A percentile compares a stretch with the other conserved stretches of the same genome.
Conservation (phyloP, 2,329 filamentous ascomycete species). For the Alternaria sp. region DNA sequence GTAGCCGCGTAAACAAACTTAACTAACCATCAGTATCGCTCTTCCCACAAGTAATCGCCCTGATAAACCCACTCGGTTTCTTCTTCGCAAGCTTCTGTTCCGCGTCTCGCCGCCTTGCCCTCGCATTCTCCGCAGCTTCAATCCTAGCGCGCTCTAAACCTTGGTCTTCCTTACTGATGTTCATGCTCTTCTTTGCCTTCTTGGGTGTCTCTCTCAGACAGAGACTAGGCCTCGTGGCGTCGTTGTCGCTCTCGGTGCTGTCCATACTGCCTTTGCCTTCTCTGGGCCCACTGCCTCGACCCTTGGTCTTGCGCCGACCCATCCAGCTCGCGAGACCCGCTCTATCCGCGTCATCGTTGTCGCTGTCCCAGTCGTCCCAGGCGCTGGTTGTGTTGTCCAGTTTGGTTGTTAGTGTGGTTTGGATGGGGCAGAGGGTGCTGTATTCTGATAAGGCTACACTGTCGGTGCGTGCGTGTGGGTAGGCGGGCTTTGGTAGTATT, state of each 20-base stretch:
- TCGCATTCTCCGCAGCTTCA: constrained; percentile 2
- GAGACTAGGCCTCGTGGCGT: constrained; percentile 4
- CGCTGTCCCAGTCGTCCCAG: constrained; percentile 48
- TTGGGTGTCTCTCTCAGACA: background rate
- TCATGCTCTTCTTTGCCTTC: background rate
- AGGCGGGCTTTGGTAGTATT: constrained; percentile 22
- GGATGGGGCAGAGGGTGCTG: constrained; percentile 31
- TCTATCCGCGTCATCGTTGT: constrained; percentile 38
- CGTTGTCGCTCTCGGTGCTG: constrained; percentile 14
- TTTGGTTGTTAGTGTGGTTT: constrained; percentile 19
- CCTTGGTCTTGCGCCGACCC: constrained; percentile 15
- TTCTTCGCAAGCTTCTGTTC: constrained; percentile 14
- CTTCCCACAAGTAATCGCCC: constrained; percentile 44
- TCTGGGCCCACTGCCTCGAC: constrained; percentile 5
- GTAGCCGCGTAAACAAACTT: background rate
- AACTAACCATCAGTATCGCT: constrained; percentile 5
- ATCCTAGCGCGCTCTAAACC: background rate
- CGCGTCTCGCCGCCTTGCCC: constrained; percentile 5
- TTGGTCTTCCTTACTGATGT: constrained; percentile 13
- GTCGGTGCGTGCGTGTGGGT: constrained; percentile 26
- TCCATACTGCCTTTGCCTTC: constrained; percentile 20
- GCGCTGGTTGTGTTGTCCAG: constrained; percentile 41
- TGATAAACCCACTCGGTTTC: constrained; percentile 36
- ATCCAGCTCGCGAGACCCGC: constrained; percentile 37
- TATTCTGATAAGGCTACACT: constrained; percentile 39